These are phyloP conservation scores for Cladophialophora immunda DNA, from an alignment of 2,329 filamentous ascomycete genomes.

Conservation along the genomic window DNA sequence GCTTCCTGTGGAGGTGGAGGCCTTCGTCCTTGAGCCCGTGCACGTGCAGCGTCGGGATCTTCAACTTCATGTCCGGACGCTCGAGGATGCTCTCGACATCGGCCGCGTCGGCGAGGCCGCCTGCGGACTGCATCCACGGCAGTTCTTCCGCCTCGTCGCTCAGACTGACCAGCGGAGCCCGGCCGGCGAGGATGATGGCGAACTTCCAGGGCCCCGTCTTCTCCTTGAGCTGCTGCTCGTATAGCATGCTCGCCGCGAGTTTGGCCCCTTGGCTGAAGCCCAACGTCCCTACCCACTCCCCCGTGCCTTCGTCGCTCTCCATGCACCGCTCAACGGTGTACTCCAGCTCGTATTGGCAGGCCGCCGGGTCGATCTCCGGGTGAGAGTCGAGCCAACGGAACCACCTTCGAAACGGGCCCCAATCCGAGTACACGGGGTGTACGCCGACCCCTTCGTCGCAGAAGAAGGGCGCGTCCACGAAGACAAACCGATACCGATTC, in stretches of 20 bases:
- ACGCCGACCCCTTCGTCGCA: constrained; percentile 52
- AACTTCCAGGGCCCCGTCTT: constrained; percentile 61
- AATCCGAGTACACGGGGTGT: constrained; percentile 66
- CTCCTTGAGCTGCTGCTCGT: constrained; percentile 65
- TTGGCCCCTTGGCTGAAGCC: constrained; percentile 75
- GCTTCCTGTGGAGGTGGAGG: constrained; percentile 64
- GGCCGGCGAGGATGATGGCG: constrained; percentile 68
- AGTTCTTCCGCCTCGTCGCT: constrained; percentile 37
- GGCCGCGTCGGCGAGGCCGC: constrained; percentile 36
- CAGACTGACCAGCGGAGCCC: constrained; percentile 62
- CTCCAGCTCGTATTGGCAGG: constrained; percentile 54
- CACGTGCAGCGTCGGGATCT: constrained; percentile 71
- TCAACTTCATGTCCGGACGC: constrained; percentile 57
- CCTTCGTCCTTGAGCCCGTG: constrained; percentile 70
- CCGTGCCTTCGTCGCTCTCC: constrained; percentile 63
- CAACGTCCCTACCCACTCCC: constrained; percentile 67
- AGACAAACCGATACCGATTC: constrained; percentile 73
- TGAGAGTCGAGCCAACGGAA: constrained; percentile 71
- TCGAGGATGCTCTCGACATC: constrained; percentile 41
- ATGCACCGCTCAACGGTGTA: constrained; percentile 55
- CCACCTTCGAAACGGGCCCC: constrained; percentile 72
- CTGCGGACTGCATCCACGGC: constrained; percentile 42
- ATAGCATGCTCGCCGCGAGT: constrained; percentile 67
- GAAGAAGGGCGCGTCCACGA: constrained; percentile 73
- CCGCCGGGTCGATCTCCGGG: constrained; percentile 58